phyloP scores from a whole-genome alignment of 75 land plant genomes.

The Sequoia sempervirens region DNA sequence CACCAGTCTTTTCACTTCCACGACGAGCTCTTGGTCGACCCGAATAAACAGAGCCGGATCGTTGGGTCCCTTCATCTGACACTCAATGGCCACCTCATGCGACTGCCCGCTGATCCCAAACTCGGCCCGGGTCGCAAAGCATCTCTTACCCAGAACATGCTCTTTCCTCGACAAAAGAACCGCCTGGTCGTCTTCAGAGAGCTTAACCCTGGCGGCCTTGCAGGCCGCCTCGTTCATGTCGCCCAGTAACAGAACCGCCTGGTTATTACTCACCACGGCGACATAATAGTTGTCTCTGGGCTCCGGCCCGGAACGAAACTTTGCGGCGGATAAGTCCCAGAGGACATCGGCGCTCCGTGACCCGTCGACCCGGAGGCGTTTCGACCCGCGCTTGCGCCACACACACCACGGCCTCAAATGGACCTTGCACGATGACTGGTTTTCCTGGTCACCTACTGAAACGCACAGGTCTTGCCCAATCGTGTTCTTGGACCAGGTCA shows the following conservation, averaged over 20 bases:
- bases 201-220: constrained; percentile 31
- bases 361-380: constrained; percentile 33
- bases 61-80: constrained; percentile 7
- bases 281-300: constrained; percentile 42
- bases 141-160: constrained; percentile 76
- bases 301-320: constrained; percentile 31
- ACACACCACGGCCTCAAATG: constrained; percentile 67
- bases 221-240: constrained; percentile 56
- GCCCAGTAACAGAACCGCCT: constrained; percentile 59
- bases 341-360: constrained; percentile 29
- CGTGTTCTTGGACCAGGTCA: constrained; percentile 19
- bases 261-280: constrained; percentile 50
- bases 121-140: constrained; percentile 56
- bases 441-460: constrained; percentile 5
- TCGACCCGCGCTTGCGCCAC: constrained; percentile 61
- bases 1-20: constrained; percentile 17
- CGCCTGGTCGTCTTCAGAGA: constrained; percentile 41
- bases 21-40: constrained; percentile 12
- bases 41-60: constrained; percentile 18
- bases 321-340: constrained; percentile 66
- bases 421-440: constrained; percentile 33
- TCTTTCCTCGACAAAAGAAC: constrained; percentile 59
- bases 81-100: constrained; percentile 79
- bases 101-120: constrained; percentile 49
- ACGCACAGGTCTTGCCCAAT: constrained; percentile 3